These are phyloP conservation scores for Colletotrichum musae DNA, from an alignment of 2,329 filamentous ascomycete genomes.

Conservation along the genomic window DNA sequence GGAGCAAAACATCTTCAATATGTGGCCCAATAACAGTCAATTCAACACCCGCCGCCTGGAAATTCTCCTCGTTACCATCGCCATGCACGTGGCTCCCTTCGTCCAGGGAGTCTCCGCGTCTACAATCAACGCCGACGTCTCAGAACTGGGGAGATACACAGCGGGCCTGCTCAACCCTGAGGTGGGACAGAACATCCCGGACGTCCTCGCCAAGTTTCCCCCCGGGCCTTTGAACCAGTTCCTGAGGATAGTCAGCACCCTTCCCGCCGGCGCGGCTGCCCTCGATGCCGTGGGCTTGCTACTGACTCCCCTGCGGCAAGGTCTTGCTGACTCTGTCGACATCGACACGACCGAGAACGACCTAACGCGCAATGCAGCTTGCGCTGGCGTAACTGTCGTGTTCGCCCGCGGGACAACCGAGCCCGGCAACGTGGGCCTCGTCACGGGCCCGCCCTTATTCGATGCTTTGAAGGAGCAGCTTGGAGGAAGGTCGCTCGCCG, in stretches of 20 bases:
- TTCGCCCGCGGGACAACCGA: conserved; percentile 51
- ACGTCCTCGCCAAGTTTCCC: conserved; percentile 26
- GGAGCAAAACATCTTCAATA: neutral
- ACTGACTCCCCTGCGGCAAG: conserved; percentile 36
- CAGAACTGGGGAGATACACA: neutral
- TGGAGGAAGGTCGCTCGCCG: conserved; percentile 37
- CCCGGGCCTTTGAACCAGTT: conserved; percentile 31
- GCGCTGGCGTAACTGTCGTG: conserved; percentile 47
- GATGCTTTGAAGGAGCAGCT: conserved; percentile 40
- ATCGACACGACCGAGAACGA: conserved; percentile 36
- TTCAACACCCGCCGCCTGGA: neutral
- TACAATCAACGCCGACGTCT: neutral
- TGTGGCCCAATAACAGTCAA: neutral
- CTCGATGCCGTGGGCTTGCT: conserved; percentile 25
- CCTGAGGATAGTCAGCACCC: conserved; percentile 30
- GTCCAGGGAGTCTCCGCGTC: neutral
- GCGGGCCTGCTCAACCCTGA: neutral
- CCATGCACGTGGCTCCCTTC: neutral
- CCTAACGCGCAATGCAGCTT: conserved; percentile 41
- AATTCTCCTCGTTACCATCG: neutral
- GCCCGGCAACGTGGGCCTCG: conserved; percentile 46
- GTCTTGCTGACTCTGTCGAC: conserved; percentile 36
- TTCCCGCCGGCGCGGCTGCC: conserved; percentile 28
- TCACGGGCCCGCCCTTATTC: conserved; percentile 47
- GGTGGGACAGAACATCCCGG: conserved; percentile 27